Base-by-base conservation (phyloP, 2,329 filamentous ascomycete species). In the Stemphylium beticola region DNA sequence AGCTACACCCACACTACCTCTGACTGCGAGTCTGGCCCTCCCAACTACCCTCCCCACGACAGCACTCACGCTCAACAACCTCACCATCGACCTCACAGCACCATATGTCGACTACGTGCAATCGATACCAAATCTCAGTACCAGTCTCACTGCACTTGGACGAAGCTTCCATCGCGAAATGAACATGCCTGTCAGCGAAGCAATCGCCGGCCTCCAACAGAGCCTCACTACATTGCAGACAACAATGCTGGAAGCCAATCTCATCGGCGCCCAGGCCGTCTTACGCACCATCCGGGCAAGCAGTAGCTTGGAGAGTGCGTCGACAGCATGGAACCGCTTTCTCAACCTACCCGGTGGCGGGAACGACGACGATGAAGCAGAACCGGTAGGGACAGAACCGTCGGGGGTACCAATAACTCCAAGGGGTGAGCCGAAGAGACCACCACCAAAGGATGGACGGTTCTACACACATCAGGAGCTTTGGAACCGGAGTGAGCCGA, bases 211-310 rank as follows among this genome's bases (percentile, higher is more conserved):
- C 2, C 59, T 77, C 3, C 61, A 74, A 22, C 64, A 69, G 41
- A 58, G 64, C 17, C 60, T 77, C 11, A 61, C 66, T 2, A 58
- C 57, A 4, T 70, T 76, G 37, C 70, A 72, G 17, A 57, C 66
- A 2, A 58, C 67, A 12, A 62, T 76, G 54, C 57, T 73, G 1
- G 49, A 65, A 31, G 57, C 50, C 34, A 46, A 63, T 6, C 61
- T 74, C 26, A 67, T 75, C 26, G 59, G 24, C 58, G 58, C 15
- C 1, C 55, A 60, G 40, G 62, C 70, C 17, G 66, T 73, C 2
- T 49, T 77, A 33, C 66, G 74, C 14, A 76, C 75, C 1, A 71
- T 76, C 49, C 69, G 71, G 17, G 73, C 71, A 14, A 71, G 68
- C 36, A 65, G 62, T 42, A 60, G 58, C 3, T 58, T 77, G 18